A percentile compares a stretch with the other conserved stretches of the same genome.
Conservation (phyloP, 2,329 filamentous ascomycete genomes). For the Phaeosphaeriaceae sp. region DNA sequence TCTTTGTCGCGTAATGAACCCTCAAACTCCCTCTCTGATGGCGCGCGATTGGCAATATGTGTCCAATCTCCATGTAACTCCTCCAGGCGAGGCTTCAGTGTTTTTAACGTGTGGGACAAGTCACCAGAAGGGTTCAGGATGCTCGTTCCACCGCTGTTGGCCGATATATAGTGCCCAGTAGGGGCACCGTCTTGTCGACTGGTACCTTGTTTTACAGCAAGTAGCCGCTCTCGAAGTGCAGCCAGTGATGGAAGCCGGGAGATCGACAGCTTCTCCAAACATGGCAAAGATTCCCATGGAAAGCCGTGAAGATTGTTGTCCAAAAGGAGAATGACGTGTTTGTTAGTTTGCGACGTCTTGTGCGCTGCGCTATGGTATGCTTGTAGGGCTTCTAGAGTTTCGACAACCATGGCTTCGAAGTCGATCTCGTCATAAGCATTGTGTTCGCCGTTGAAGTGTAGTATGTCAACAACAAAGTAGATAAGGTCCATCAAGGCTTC, state of each 20-base stretch:
- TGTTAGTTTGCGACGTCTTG: constrained; percentile 46
- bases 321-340: constrained; percentile 85
- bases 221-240: constrained; percentile 77
- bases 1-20: constrained; percentile 69
- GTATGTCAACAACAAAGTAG: constrained; percentile 94
- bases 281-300: constrained; percentile 95
- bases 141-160: constrained; percentile 67
- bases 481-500: constrained; percentile 90
- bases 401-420: constrained; percentile 88
- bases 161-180: constrained; percentile 59
- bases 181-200: constrained; percentile 18
- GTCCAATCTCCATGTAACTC: constrained; percentile 64
- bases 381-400: constrained; percentile 82
- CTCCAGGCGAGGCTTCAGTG: constrained; percentile 72
- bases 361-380: constrained; percentile 70
- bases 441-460: constrained; percentile 94
- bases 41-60: constrained; percentile 70
- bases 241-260: constrained; percentile 88
- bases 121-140: constrained; percentile 91
- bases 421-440: constrained; percentile 99
- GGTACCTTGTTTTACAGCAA: constrained; percentile 55
- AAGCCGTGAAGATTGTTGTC: constrained; percentile 91
- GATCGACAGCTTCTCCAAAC: constrained; percentile 78
- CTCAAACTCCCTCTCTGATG: constrained; percentile 80
- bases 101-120: constrained; percentile 77